These are phyloP conservation scores for Raffaelea albimanens DNA, from an alignment of 2,329 filamentous ascomycete genomes.

Conservation along the genomic window DNA sequence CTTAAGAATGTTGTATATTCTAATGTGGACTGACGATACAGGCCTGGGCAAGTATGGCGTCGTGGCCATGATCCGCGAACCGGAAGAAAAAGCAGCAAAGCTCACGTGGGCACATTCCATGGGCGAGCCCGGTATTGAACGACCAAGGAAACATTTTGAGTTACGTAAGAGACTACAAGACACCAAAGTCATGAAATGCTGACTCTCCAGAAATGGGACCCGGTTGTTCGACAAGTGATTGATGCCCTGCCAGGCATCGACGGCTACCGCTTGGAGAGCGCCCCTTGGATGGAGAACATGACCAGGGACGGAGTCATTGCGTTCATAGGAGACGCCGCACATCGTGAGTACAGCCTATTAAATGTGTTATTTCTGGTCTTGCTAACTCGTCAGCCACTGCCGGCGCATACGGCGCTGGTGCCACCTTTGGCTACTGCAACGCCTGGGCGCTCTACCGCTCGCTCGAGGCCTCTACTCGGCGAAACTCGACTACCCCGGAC, in stretches of 20 bases:
- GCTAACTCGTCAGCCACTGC: conserved; percentile 1
- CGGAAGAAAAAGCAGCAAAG: not conserved
- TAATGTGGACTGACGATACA: too few species aligned
- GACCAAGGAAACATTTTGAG: not conserved
- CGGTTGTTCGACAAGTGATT: conserved; percentile 2
- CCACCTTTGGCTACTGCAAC: conserved; percentile 6
- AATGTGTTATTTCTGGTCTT: too few species aligned
- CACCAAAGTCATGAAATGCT: too few species aligned
- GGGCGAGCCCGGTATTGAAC: not conserved
- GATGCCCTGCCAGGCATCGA: conserved; percentile 1
- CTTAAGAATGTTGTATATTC: too few species aligned
- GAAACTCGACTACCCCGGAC: not conserved
- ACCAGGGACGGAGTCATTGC: conserved; percentile 1
- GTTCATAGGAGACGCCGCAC: conserved; percentile 7
- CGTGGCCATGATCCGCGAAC: conserved; percentile 2
- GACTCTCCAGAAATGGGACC: not conserved
- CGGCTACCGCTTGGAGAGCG: conserved; percentile 3
- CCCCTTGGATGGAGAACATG: conserved; percentile 6
- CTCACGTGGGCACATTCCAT: conserved; percentile 1
- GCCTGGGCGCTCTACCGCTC: conserved; percentile 5
- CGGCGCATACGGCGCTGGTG: conserved; percentile 3
- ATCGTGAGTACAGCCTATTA: too few species aligned
- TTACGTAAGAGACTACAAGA: too few species aligned
- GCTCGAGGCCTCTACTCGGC: not conserved
- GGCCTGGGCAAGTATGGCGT: conserved; percentile 3